Percentiles rank a stretch among this genome's conserved stretches.
phyloP scores from a whole-genome alignment of 2,329 filamentous ascomycete species.

The Aureobasidium sp. region DNA sequence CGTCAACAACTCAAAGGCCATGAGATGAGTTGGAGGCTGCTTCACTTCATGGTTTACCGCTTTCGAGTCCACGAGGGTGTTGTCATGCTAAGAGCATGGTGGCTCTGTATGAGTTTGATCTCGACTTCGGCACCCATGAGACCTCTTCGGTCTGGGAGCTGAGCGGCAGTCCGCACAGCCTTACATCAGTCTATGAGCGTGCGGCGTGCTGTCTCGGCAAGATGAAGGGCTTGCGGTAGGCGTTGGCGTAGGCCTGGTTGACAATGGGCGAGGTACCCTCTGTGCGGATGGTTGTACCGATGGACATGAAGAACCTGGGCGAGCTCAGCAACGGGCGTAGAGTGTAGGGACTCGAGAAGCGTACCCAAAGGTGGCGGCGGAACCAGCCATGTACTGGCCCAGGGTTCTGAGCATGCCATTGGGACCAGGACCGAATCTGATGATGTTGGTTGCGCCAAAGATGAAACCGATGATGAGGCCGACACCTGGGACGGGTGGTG shows the following conservation, averaged over 20 bases:
- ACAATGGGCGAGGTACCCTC: constrained; percentile 67
- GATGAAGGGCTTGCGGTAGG: constrained; percentile 66
- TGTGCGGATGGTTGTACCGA: constrained; percentile 90
- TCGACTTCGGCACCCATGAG: background rate
- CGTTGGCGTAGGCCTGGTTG: constrained; percentile 66
- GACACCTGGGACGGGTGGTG: constrained; percentile 56
- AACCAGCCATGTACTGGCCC: constrained; percentile 94
- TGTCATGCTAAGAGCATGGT: background rate
- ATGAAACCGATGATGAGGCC: constrained; percentile 97
- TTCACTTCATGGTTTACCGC: background rate
- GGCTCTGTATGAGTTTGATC: background rate
- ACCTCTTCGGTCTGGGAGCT: background rate
- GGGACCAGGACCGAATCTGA: constrained; percentile 85
- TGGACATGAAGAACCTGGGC: constrained; percentile 91
- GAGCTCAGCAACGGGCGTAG: background rate
- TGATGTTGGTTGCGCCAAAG: constrained; percentile 85
- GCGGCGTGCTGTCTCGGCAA: constrained; percentile 37
- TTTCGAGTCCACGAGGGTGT: background rate
- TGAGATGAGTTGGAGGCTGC: background rate
- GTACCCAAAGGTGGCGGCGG: constrained; percentile 64
- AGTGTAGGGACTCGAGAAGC: too few species aligned
- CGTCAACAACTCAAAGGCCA: background rate
- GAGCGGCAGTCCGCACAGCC: background rate
- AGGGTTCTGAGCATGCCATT: constrained; percentile 91
- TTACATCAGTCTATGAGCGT: background rate